Percentiles rank a stretch among this genome's conserved stretches.
Evolutionary conservation across 2,329 filamentous ascomycete genomes (phyloP).

Genomic region (Fusarium sp.): DNA sequence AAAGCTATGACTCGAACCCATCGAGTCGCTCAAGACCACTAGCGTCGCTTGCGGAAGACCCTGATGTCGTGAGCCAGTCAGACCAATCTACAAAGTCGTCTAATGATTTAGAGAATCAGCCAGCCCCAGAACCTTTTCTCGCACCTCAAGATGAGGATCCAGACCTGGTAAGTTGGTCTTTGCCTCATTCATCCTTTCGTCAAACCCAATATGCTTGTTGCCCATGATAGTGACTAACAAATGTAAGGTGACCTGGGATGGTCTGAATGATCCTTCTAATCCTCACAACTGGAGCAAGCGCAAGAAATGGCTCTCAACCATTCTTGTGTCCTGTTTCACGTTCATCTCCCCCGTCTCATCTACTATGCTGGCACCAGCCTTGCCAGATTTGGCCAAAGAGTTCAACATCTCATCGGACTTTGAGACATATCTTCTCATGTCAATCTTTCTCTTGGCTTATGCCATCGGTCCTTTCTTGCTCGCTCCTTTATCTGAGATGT

Average conservation of each 20-base stretch:
- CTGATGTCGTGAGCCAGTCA: background rate
- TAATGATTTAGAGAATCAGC: slow-evolving; percentile 18
- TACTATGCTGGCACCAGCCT: slow-evolving; percentile 62
- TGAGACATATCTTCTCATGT: slow-evolving; percentile 65
- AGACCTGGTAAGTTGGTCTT: slow-evolving; percentile 35
- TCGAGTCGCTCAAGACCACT: slow-evolving; percentile 10
- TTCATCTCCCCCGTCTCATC: slow-evolving; percentile 69
- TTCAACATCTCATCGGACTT: slow-evolving; percentile 58
- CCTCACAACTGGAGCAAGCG: slow-evolving; percentile 61
- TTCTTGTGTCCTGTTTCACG: slow-evolving; percentile 57
- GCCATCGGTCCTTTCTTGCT: slow-evolving; percentile 65
- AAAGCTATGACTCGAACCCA: background rate
- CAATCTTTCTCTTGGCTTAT: slow-evolving; percentile 70
- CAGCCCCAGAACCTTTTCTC: slow-evolving; percentile 15
- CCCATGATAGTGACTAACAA: background rate
- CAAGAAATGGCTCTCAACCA: slow-evolving; percentile 53
- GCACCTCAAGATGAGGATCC: slow-evolving; percentile 29
- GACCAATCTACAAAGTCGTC: background rate
- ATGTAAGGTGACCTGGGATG: slow-evolving; percentile 58
- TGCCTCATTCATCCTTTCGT: too few species aligned
- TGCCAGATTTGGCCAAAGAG: slow-evolving; percentile 58
- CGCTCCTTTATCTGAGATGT: slow-evolving; percentile 65
- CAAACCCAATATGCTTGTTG: background rate
- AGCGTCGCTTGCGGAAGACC: slow-evolving; percentile 23
- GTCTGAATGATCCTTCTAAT: slow-evolving; percentile 56